Conservation (phyloP, 768 basidiomycete genomes). For the Serendipita sp. region DNA sequence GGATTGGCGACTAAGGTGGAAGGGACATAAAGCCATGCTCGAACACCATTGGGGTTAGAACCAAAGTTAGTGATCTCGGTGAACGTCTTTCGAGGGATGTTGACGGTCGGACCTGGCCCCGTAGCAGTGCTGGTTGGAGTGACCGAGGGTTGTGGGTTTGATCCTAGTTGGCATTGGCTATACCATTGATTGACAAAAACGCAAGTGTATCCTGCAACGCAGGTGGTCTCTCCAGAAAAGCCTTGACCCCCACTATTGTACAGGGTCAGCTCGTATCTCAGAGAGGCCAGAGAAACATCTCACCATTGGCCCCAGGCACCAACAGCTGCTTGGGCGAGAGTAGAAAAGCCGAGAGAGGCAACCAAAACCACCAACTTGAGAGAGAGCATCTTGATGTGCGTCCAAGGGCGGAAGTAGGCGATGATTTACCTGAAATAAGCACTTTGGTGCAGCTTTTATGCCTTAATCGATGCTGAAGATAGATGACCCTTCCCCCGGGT, state of each 20-base stretch:
- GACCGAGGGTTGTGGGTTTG: background rate
- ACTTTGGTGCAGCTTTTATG: too few relatives aligned
- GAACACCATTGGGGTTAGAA: conserved; percentile 35
- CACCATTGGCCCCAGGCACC: background rate
- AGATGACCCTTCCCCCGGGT: too few relatives aligned
- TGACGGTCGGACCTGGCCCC: background rate
- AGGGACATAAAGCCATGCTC: conserved; percentile 27
- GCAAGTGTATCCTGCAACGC: background rate
- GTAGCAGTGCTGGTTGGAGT: background rate
- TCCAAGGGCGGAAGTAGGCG: too few relatives aligned
- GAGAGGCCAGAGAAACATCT: background rate
- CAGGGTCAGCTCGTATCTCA: too few relatives aligned
- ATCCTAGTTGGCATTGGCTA: background rate
- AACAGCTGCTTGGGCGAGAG: background rate
- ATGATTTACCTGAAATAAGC: too few relatives aligned
- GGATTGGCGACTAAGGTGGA: conserved; percentile 18
- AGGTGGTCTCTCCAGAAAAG: background rate
- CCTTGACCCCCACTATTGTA: background rate
- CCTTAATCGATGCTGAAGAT: too few relatives aligned
- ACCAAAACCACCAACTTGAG: background rate
- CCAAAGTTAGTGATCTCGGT: conserved; percentile 23
- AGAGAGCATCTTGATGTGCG: too few relatives aligned
- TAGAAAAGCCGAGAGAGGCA: background rate
- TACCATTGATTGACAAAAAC: background rate
- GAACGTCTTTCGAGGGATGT: background rate